Base-by-base conservation (phyloP, 2,329 filamentous ascomycete genomes). In the Pestalotiopsis sp. region DNA sequence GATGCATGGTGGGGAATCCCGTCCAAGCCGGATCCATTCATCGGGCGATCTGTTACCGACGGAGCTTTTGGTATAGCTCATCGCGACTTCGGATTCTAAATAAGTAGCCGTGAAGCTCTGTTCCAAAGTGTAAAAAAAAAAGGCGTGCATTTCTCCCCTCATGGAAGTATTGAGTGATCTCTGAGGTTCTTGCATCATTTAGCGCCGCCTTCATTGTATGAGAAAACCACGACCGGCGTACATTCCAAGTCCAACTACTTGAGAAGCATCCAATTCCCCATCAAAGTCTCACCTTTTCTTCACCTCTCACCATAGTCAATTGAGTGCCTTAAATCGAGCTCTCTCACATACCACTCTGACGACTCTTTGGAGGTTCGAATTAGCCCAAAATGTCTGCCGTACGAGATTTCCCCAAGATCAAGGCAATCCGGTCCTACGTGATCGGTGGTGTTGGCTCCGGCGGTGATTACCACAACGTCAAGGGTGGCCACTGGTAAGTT, bases 391-490 rank as follows among this genome's bases (percentile, higher is more conserved):
- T 87, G 85, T 78, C 84, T 72, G 81, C 82, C 73, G 85, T 86
- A 69, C 84, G 81, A 72, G 77, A 85, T 7, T 94, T 94, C 74
- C 92, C 92, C 61, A 92, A 86, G 67, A 94, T 95, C 83, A 93
- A 93, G 81, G 87, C 90, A 77, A 82, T 95, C 69, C 85, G 90
- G 75, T 93, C 92, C 45, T 94, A 88, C 76, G 85, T 95, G 69
- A 92, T 93, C 67, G 86, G 88, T 68, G 91, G 91, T 65, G 84
- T 86, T 20, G 84, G 84, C 45, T 84, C 84, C 63, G 84, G 83
- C 68, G 92, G 92, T 71, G 93, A 95, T 79, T 98, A 98, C 80
- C 95, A 98, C 86, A 97, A 98, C 86, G 95, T 97, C 76, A 87
- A 93, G 72, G 87, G 88, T 41, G 89, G 89, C 25, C 90, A 92